phyloP scores from a whole-genome alignment of 2,329 filamentous ascomycete genomes.

The Verticillium nubilum region DNA sequence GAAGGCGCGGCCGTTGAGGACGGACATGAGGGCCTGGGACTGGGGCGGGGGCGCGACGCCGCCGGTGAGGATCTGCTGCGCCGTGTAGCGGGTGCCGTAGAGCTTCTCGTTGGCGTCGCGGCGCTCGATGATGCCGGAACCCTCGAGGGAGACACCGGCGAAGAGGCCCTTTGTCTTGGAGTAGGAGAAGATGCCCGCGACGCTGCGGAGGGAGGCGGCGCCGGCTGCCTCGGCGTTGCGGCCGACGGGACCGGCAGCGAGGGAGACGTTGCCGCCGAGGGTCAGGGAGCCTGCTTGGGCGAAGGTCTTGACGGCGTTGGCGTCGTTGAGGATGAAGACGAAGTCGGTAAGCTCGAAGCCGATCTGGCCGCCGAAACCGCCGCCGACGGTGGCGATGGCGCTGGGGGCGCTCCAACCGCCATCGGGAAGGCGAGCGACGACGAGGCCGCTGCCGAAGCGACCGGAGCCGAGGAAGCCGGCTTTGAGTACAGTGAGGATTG shows the following conservation, averaged over 20 bases:
- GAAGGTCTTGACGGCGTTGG: slow-evolving; percentile 84
- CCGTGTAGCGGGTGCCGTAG: slow-evolving; percentile 78
- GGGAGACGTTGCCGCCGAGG: slow-evolving; percentile 90
- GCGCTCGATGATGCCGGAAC: slow-evolving; percentile 86
- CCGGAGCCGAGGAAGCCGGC: slow-evolving; percentile 80
- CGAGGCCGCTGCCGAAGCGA: slow-evolving; percentile 75
- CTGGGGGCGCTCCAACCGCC: slow-evolving; percentile 77
- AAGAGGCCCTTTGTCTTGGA: slow-evolving; percentile 97
- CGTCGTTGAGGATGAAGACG: slow-evolving; percentile 96
- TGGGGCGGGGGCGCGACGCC: slow-evolving; percentile 72
- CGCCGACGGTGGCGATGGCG: slow-evolving; percentile 75
- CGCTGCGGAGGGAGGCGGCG: slow-evolving; percentile 81
- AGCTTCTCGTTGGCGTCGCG: slow-evolving; percentile 96
- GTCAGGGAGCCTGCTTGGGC: slow-evolving; percentile 88
- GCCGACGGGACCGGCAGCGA: slow-evolving; percentile 89
- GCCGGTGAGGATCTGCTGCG: slow-evolving; percentile 75
- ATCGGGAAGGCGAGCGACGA: slow-evolving; percentile 72
- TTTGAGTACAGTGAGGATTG: slow-evolving; percentile 81
- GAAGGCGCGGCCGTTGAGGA: slow-evolving; percentile 83
- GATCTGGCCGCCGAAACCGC: slow-evolving; percentile 80
- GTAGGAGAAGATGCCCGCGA: slow-evolving; percentile 93
- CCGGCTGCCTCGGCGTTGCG: slow-evolving; percentile 95
- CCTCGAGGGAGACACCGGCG: slow-evolving; percentile 90
- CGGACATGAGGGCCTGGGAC: slow-evolving; percentile 75
- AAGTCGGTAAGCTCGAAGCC: slow-evolving; percentile 89